Base-by-base conservation (phyloP, 1,139 yeast species). In the Lodderomyces metapsilosis region DNA sequence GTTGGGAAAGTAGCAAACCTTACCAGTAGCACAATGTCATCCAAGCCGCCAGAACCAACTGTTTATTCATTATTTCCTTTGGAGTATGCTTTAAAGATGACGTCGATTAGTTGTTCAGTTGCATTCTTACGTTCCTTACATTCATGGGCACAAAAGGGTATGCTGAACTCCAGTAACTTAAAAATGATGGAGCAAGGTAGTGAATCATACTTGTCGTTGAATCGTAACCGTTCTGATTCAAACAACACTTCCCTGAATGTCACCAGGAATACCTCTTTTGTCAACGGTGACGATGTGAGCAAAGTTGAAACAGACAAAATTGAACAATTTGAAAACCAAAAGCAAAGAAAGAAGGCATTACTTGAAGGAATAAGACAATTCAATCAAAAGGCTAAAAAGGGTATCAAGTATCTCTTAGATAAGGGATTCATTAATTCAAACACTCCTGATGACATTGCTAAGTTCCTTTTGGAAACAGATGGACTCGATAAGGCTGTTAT, bases 61-160 rank as follows among this genome's bases (percentile, higher is more conserved):
- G 64, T 74, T 2, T 65, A 71, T 30, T 58, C 67, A 41, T 69
- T 68, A 12, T 84, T 80, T 56, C 94, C 95, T 3, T 63, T 82
- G 28, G 97, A 88, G 49, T 88, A 85, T 59, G 88, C 92, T 1
- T 70, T 92, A 57, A 89, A 91, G 53, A 81, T 89, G 76, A 79
- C 83, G 0, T 79, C 98, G 0, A 73, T 94, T 44, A 82, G 81
- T 42, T 84, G 94, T 48, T 75, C 89, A 36, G 95, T 91, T 13
- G 88, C 92, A 3, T 84, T 89, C 39, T 70, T 94, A 51, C 73
- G 89, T 51, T 88, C 97, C 0, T 71, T 92, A 37, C 75, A 86
- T 53, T 75, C 88, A 2, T 91, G 98, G 96, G 88, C 96, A 7
- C 95, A 88, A 50, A 79, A 85, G 49, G 91, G 88, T 2, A 61